Base-by-base conservation (phyloP, 805 yeast genomes). In the Candida corydali region DNA sequence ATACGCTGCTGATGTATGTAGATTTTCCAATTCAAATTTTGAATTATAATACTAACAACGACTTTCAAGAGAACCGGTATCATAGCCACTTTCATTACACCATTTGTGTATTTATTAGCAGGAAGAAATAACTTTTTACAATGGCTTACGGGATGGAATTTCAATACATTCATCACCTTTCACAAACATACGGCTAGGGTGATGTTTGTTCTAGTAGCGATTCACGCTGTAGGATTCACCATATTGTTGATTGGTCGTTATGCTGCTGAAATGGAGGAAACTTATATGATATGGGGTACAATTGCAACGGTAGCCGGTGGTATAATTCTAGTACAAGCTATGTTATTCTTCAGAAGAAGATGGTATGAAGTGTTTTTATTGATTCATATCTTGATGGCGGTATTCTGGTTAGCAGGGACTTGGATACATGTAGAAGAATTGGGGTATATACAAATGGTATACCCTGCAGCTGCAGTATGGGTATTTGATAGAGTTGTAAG, bases 101-200 rank as follows among this genome's bases (percentile, higher is more conserved):
- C 86, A 3, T 53, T 77, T 31, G 45, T 78, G 31, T 61, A 76
- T 25, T 54, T 78, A 34, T 77, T 80, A 50, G 79, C 83, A 2
- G 77, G 83, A 26, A 59, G 85, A 46, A 80, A 80, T 55, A 80
- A 80, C 49, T 53, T 80, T 34, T 54, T 80, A 40, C 78, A 72
- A 42, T 74, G 76, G 75, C 12, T 75, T 12, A 75, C 86, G 0
- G 73, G 81, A 17, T 75, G 83, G 81, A 63, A 60, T 30, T 70
- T 54, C 46, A 55, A 66, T 18, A 57, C 69, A 2, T 70, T 65
- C 46, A 60, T 69, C 24, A 44, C 60, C 11, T 68, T 56, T 43
- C 78, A 73, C 45, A 67, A 68, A 45, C 71, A 75, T 73, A 52
- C 63, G 26, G 71, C 71, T 4, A 50, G 71, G 43, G 36, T 56